Conservation (phyloP, 371 early-diverging fungal genomes). For the Nematocida minor region DNA sequence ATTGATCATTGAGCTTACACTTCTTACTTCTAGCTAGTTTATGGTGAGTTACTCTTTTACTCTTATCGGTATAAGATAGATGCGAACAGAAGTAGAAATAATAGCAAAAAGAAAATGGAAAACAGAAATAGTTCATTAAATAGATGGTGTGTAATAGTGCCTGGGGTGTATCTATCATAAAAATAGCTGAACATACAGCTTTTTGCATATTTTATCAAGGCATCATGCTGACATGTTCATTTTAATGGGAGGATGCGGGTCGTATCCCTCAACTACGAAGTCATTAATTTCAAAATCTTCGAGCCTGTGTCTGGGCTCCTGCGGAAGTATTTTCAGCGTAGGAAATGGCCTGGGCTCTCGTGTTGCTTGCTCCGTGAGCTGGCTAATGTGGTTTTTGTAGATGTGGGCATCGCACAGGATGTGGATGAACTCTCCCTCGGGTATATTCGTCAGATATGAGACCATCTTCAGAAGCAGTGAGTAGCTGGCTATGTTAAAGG, state of each 20-base stretch:
- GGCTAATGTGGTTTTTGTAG: conserved; percentile 82
- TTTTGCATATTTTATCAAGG: not conserved
- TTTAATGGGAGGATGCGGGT: conserved; percentile 77
- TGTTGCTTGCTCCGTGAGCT: conserved; percentile 73
- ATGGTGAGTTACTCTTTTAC: too few species aligned
- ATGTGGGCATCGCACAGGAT: conserved; percentile 93
- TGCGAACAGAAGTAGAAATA: too few species aligned
- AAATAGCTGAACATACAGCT: not conserved
- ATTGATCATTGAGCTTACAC: too few species aligned
- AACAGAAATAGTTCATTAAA: too few species aligned
- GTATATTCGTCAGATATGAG: conserved; percentile 77
- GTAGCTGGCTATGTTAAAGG: conserved; percentile 97
- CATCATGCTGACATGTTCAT: conserved; percentile 83
- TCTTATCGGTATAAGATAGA: too few species aligned
- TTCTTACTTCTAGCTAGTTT: too few species aligned
- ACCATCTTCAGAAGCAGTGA: conserved; percentile 84
- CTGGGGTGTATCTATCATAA: not conserved
- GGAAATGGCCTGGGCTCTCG: conserved; percentile 81
- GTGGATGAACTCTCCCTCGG: conserved; percentile 83
- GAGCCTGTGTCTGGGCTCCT: conserved; percentile 64
- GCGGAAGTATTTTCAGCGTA: conserved; percentile 68
- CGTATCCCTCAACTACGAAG: conserved; percentile 76
- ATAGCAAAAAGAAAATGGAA: too few species aligned
- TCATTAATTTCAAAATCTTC: conserved; percentile 79
- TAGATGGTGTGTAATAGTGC: too few species aligned